phyloP scores from a whole-genome alignment of 257 asterid genomes.

The Apocynum venetum region DNA sequence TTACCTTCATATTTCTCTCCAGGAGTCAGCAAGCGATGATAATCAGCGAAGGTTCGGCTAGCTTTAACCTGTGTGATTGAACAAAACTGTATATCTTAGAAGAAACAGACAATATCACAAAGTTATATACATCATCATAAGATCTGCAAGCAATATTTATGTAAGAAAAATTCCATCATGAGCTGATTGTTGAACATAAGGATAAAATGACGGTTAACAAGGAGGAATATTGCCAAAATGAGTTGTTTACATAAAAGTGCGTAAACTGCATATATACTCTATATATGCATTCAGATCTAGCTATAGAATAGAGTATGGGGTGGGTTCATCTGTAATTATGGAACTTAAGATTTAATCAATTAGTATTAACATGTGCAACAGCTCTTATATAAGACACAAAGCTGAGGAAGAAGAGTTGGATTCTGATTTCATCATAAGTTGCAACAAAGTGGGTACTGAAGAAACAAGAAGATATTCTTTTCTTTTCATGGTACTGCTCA shows the following conservation, averaged over 20 bases:
- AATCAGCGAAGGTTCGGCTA: slow-evolving; percentile 51
- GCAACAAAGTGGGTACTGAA: not conserved
- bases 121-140: not conserved
- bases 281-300: not conserved
- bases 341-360: not conserved
- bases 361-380: not conserved
- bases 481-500: not conserved
- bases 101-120: slow-evolving; percentile 3
- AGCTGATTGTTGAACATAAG: not conserved
- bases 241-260: not conserved
- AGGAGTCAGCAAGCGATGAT: slow-evolving; percentile 76
- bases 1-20: slow-evolving; percentile 68
- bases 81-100: slow-evolving; percentile 9
- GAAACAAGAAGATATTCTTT: not conserved
- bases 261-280: not conserved
- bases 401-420: not conserved
- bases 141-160: not conserved
- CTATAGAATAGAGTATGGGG: not conserved
- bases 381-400: not conserved
- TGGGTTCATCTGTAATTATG: not conserved
- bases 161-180: not conserved
- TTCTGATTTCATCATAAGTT: not conserved
- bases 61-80: slow-evolving; percentile 47
- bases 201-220: not conserved
- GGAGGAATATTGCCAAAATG: not conserved